These are phyloP conservation scores for bread wheat (Triticum aestivum) DNA, from an alignment of 176 grass and related monocot genomes.

Conservation along the genomic window DNA sequence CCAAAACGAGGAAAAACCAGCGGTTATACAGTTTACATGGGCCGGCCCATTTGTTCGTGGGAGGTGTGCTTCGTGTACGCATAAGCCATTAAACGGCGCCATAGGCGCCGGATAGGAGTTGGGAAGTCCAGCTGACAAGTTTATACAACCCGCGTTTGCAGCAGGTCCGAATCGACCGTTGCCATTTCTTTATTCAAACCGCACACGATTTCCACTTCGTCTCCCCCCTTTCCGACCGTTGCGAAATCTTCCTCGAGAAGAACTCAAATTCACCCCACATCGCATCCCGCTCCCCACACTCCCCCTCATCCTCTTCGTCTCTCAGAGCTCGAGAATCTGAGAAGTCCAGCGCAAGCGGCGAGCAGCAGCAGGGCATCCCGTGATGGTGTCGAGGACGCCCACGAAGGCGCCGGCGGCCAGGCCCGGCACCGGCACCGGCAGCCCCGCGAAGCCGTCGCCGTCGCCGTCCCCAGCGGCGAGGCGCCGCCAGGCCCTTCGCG, in stretches of 20 bases:
- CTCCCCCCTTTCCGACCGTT: constrained; percentile 39
- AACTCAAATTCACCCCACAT: background rate
- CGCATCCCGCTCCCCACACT: background rate
- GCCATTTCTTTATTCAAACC: background rate
- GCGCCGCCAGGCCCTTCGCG: constrained; percentile 17
- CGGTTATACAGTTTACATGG: too few species aligned
- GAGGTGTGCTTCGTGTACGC: too few species aligned
- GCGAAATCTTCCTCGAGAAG: constrained; percentile 17
- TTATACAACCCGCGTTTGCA: background rate
- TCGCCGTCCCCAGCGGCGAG: background rate
- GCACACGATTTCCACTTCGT: background rate
- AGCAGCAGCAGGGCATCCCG: background rate
- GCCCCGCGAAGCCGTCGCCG: constrained; percentile 25
- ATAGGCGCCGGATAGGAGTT: background rate
- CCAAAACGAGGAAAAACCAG: too few species aligned
- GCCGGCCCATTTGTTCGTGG: too few species aligned
- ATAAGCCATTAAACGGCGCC: too few species aligned
- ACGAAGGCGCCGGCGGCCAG: constrained; percentile 40
- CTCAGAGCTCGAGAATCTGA: background rate
- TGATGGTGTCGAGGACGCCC: constrained; percentile 88
- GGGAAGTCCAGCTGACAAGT: background rate
- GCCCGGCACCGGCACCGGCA: constrained; percentile 17
- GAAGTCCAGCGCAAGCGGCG: background rate
- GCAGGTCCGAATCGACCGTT: constrained; percentile 43
- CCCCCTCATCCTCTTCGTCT: background rate